phyloP scores from a whole-genome alignment of 2,329 filamentous ascomycete genomes.

The Salinomyces thailandicus region DNA sequence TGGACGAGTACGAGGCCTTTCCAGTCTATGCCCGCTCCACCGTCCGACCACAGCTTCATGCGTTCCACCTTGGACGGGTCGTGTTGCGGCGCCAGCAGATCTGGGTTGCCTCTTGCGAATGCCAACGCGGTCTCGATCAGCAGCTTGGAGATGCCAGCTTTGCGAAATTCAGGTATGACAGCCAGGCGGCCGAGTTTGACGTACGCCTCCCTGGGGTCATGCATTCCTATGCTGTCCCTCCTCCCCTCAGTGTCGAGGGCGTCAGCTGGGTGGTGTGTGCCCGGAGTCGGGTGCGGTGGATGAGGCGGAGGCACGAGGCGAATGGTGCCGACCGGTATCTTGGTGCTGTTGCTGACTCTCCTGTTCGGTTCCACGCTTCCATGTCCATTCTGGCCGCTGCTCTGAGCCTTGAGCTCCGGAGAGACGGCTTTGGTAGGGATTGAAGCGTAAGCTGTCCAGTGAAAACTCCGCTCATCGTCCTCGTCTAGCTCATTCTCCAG shows the following conservation, averaged over 20 bases:
- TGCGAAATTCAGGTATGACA: conserved; percentile 42
- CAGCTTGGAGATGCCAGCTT: conserved; percentile 49
- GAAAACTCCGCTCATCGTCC: conserved; percentile 69
- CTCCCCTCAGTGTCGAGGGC: conserved; percentile 18
- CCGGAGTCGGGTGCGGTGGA: conserved; percentile 11
- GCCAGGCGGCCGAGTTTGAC: conserved; percentile 73
- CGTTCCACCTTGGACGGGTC: conserved; percentile 24
- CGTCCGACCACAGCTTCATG: conserved; percentile 15
- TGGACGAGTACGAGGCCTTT: conserved; percentile 68
- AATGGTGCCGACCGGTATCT: conserved; percentile 60
- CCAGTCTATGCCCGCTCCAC: conserved; percentile 46
- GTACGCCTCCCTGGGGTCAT: conserved; percentile 61
- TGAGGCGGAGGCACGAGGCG: conserved; percentile 77
- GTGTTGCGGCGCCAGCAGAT: conserved; percentile 31
- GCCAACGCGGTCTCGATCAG: conserved; percentile 56
- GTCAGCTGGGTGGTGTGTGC: conserved; percentile 7
- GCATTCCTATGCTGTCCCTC: conserved; percentile 35
- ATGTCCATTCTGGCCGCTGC: conserved; percentile 26
- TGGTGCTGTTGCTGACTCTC: conserved; percentile 30
- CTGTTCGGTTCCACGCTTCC: conserved; percentile 24
- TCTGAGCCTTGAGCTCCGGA: conserved; percentile 8
- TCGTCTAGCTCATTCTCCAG: conserved; percentile 65
- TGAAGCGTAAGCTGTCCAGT: conserved; percentile 77
- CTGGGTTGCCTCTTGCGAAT: conserved; percentile 56
- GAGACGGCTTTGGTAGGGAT: conserved; percentile 31